Evolutionary conservation across 306 rosid genomes (phyloP), one percentile per base, ranked within the genome.

Genomic region (Acacia confusa): DNA sequence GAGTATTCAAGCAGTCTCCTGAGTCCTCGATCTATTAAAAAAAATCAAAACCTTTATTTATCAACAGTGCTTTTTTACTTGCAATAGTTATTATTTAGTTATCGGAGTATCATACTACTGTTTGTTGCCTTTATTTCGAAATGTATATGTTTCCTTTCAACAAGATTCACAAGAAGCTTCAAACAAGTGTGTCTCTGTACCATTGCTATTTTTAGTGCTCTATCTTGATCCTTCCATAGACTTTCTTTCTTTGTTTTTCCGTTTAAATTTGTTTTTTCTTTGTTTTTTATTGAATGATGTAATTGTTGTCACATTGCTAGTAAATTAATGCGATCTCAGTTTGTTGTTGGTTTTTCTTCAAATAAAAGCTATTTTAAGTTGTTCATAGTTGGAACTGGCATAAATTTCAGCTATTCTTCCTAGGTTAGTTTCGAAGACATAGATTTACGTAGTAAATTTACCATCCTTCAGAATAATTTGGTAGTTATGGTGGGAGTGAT

Each of bases 141-240:
- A n/a, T n/a, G 22, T 7, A 28, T 11, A 41, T 19, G 40, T 15
- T 63, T 17, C 72, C 34, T 76, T n/a, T 95, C 82, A 95, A 95
- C 84, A 95, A 92, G 88, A 89, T 95, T 81, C 99, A 95, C 75
- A 95, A 92, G 90, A 95, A 92, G 89, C 98, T 95, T 79, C 94
- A 90, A 63, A 11, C 91, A 2, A 84, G 99, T 95, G 10, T 84
- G 82, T 85, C 61, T 40, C 25, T 81, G 40, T 58, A 7, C 30
- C 40, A 47, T 20, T 30, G 22, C 6, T 27, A 15, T 52, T n/a
- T 44, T 22, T 13, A 12, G 44, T 69, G 71, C n/a, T n/a, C n/a
- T n/a, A n/a, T n/a, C n/a, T n/a, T n/a, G n/a, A n/a, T n/a, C n/a
- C n/a, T n/a, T n/a, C n/a, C n/a, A n/a, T n/a, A n/a, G n/a, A n/a